Percentiles rank a stretch among this genome's conserved stretches.
phyloP scores from a whole-genome alignment of 2,329 filamentous ascomycete species.

The Penicillium expansum region DNA sequence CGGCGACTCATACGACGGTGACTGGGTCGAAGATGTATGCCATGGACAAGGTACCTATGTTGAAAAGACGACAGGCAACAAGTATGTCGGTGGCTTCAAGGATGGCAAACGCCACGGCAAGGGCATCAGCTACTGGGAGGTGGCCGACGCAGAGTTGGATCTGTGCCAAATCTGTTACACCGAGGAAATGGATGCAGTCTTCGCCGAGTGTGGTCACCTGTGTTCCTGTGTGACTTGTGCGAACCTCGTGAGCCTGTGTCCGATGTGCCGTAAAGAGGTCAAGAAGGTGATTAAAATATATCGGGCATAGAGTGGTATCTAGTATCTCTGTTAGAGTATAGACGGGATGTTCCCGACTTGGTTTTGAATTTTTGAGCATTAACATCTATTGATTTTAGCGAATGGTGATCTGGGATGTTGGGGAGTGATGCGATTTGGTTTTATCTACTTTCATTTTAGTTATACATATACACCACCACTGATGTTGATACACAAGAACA shows the following conservation, averaged over 20 bases:
- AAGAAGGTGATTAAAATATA: constrained; percentile 59
- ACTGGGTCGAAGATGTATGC: constrained; percentile 46
- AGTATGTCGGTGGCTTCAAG: constrained; percentile 60
- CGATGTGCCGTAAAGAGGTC: constrained; percentile 59
- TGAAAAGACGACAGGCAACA: constrained; percentile 57
- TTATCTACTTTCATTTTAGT: constrained; percentile 1
- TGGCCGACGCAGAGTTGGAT: constrained; percentile 59
- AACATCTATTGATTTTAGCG: constrained; percentile 10
- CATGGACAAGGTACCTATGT: constrained; percentile 59
- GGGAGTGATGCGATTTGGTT: constrained; percentile 1
- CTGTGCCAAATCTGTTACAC: constrained; percentile 63
- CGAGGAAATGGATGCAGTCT: constrained; percentile 58
- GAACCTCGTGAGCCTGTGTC: constrained; percentile 57
- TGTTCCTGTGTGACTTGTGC: constrained; percentile 61
- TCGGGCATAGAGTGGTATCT: constrained; percentile 33
- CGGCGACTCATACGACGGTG: constrained; percentile 49
- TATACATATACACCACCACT: constrained; percentile 2
- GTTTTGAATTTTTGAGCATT: not conserved
- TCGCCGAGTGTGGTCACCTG: constrained; percentile 64
- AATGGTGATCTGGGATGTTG: not conserved
- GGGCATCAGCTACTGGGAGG: constrained; percentile 61
- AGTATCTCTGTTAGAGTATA: constrained; percentile 2
- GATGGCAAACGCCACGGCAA: constrained; percentile 60
- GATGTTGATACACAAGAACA: not conserved
- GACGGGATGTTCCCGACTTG: not conserved